These are phyloP conservation scores for Exophiala calicioides DNA, from an alignment of 2,329 filamentous ascomycete species.

Conservation along the genomic window DNA sequence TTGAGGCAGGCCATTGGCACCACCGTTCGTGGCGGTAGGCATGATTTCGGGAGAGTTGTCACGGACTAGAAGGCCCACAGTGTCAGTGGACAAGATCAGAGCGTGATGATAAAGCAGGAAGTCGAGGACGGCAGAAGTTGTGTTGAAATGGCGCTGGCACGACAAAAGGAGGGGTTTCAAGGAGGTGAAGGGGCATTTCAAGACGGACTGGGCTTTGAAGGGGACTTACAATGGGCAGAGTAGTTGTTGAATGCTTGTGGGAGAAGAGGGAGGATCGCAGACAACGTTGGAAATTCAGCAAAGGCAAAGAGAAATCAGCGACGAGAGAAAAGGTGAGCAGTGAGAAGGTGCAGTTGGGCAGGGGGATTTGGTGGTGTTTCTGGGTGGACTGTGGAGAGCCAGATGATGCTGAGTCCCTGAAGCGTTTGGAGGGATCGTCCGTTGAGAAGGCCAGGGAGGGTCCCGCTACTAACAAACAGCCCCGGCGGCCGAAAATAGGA, in stretches of 20 bases:
- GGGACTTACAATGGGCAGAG: conserved; percentile 21
- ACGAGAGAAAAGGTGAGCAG: conserved; percentile 11
- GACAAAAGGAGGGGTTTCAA: conserved; percentile 9
- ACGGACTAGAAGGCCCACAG: conserved; percentile 29
- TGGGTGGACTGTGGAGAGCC: conserved; percentile 10
- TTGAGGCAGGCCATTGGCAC: conserved; percentile 51
- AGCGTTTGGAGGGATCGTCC: conserved; percentile 4
- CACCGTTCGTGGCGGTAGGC: conserved; percentile 56
- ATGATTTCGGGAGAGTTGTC: conserved; percentile 26
- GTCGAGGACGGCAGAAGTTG: too few relatives aligned
- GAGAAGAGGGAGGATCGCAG: conserved; percentile 8
- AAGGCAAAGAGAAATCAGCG: conserved; percentile 12
- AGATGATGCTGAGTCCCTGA: conserved; percentile 18
- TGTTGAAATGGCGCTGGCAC: conserved; percentile 3
- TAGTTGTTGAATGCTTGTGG: conserved; percentile 16
- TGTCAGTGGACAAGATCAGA: conserved; percentile 26
- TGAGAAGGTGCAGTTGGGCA: conserved; percentile 10
- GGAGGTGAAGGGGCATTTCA: conserved; percentile 10
- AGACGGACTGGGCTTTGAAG: conserved; percentile 5
- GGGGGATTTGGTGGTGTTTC: conserved; percentile 16
- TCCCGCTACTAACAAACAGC: conserved; percentile 22
- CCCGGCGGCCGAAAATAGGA: conserved; percentile 27
- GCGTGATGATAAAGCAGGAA: too few relatives aligned
- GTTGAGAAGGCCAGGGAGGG: conserved; percentile 21
- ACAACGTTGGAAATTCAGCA: conserved; percentile 16